Evolutionary conservation across 805 yeast genomes (phyloP), one percentile per base, ranked within the genome.

Genomic region (Dipodascus albidus): DNA sequence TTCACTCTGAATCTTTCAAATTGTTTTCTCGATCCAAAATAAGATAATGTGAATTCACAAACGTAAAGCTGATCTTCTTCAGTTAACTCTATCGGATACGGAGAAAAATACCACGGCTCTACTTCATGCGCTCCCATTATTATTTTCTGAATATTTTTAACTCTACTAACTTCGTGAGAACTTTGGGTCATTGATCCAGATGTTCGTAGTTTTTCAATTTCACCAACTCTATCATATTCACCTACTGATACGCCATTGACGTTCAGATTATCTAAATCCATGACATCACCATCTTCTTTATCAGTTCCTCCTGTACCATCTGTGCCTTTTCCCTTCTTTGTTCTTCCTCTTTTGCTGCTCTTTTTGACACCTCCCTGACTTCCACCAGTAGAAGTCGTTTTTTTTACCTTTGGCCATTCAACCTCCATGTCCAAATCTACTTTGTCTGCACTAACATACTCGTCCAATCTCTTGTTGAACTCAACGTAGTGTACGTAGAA

Each of bases 81-180:
- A 0, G 97, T 88, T 53, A 89, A 76, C 65, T 93, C 99, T 15
- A 88, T 76, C 0, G 99, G 99, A 67, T 93, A 93, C 0, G 99
- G 98, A 1, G 96, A 86, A 64, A 93, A 93, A 69, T 93, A 93
- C 99, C 99, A 93, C 1, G 99, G 99, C 67, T 93, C 99, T 52
- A 93, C 88, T 60, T 86, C 85, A 67, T 82, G 88, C 58, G 84
- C 85, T 1, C 99, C 99, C 70, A 93, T 80, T 2, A 87, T 83
- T 3, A 93, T 80, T 53, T 79, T 77, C 49, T 79, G 74, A 57
- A 93, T 74, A 64, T 93, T 93, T 60, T 98, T 78, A 49, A 93
- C 96, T 53, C 93, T 76, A 0, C 98, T 89, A 22, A 91, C 86
- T 64, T 91, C 98, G 54, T 76, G 79, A 54, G 82, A 77, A 57